These are phyloP conservation scores for Saposhnikovia divaricata DNA, from an alignment of 129 eudicot genomes.

Conservation along the genomic window DNA sequence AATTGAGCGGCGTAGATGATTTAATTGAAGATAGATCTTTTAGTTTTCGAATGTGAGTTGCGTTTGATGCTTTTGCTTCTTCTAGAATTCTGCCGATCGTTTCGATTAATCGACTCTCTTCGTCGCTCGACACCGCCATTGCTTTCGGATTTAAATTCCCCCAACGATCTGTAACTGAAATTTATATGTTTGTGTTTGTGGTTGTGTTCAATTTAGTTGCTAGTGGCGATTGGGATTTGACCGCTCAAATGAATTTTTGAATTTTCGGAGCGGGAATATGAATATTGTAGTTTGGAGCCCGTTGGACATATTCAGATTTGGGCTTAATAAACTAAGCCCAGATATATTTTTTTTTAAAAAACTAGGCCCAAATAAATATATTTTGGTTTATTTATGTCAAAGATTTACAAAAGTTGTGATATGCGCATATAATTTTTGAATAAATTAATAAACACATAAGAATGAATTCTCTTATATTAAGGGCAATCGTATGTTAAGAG, in stretches of 20 bases:
- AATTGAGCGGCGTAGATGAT: constrained; percentile 27
- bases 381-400: too few relatives aligned
- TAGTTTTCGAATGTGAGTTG: constrained; percentile 79
- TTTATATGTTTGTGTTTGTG: not conserved
- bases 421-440: too few relatives aligned
- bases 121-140: constrained; percentile 32
- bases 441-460: too few relatives aligned
- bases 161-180: not conserved
- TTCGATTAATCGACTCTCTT: constrained; percentile 27
- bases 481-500: too few relatives aligned
- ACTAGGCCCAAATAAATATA: too few relatives aligned
- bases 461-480: too few relatives aligned
- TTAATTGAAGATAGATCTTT: constrained; percentile 64
- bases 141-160: not conserved
- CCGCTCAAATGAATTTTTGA: not conserved
- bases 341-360: too few relatives aligned
- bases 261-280: constrained; percentile 17
- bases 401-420: too few relatives aligned
- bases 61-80: constrained; percentile 58
- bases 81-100: constrained; percentile 50
- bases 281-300: too few relatives aligned
- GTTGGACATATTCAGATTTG: too few relatives aligned
- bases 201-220: not conserved
- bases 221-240: not conserved
- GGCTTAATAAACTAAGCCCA: too few relatives aligned